Conservation (phyloP, 306 rosid genomes). For the Styphnolobium japonicum region DNA sequence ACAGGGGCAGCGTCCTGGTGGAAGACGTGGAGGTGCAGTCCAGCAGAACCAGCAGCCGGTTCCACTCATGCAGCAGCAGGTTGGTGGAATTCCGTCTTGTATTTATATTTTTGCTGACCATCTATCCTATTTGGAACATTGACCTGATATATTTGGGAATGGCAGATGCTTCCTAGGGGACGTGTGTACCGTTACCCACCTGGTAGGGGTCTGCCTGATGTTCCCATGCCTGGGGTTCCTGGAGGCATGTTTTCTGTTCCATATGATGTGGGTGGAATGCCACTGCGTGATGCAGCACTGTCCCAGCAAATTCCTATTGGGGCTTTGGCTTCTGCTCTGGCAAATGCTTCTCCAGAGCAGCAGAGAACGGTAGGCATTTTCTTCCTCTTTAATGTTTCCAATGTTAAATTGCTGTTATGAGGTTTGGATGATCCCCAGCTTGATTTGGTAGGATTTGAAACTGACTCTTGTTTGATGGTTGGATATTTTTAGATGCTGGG, state of each 20-base stretch:
- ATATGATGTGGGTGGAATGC: slow-evolving; percentile 80
- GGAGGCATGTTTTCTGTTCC: slow-evolving; percentile 99
- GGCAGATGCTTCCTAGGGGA: slow-evolving; percentile 91
- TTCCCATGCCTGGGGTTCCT: slow-evolving; percentile 85
- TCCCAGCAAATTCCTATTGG: slow-evolving; percentile 87
- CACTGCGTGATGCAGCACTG: slow-evolving; percentile 69
- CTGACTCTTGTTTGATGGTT: slow-evolving; percentile 21
- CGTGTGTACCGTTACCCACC: slow-evolving; percentile 92
- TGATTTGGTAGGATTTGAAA: not conserved
- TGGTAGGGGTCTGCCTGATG: slow-evolving; percentile 84
- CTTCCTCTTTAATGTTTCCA: not conserved
- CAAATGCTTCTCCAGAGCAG: slow-evolving; percentile 93
- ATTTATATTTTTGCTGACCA: not conserved
- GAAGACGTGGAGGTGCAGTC: slow-evolving; percentile 78
- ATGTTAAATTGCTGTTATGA: not conserved
- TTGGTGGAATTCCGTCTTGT: slow-evolving; percentile 13
- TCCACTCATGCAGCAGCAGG: slow-evolving; percentile 95
- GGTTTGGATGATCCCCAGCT: not conserved
- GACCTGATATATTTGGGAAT: slow-evolving; percentile 20
- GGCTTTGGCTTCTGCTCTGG: slow-evolving; percentile 92
- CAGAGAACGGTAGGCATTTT: slow-evolving; percentile 77
- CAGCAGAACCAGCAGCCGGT: slow-evolving; percentile 91
- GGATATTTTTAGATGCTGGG: slow-evolving; percentile 80
- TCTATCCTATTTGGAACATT: not conserved
- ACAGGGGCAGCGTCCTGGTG: slow-evolving; percentile 95